Conservation (phyloP, 805 yeast species). For the Candida schatavii region DNA sequence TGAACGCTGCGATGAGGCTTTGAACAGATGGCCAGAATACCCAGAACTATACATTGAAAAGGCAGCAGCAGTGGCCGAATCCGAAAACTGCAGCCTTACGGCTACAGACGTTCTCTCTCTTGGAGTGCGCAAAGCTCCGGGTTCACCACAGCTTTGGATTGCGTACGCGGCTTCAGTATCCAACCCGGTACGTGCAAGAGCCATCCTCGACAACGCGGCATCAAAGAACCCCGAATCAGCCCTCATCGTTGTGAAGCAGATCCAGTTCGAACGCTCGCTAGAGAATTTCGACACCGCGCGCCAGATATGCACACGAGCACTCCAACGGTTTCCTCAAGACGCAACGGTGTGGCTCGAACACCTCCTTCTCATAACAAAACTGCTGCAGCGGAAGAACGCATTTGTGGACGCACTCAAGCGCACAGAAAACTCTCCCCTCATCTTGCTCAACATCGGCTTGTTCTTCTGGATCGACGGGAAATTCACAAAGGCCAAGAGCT, state of each 20-base stretch:
- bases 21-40: slow-evolving; percentile 46
- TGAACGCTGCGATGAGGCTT: slow-evolving; percentile 39
- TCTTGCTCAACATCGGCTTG: slow-evolving; percentile 63
- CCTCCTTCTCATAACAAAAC: slow-evolving; percentile 43
- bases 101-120: slow-evolving; percentile 34
- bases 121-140: slow-evolving; percentile 51
- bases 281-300: slow-evolving; percentile 52
- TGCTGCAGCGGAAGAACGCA: slow-evolving; percentile 52
- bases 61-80: slow-evolving; percentile 44
- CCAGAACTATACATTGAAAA: slow-evolving; percentile 59
- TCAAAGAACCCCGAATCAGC: slow-evolving; percentile 48
- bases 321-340: slow-evolving; percentile 56
- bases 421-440: slow-evolving; percentile 57
- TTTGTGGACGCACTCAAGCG: slow-evolving; percentile 69
- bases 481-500: slow-evolving; percentile 57
- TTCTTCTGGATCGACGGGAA: slow-evolving; percentile 68
- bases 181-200: slow-evolving; percentile 53
- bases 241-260: slow-evolving; percentile 55
- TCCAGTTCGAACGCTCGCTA: slow-evolving; percentile 53
- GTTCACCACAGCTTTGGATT: slow-evolving; percentile 52
- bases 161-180: slow-evolving; percentile 44
- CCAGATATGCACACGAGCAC: slow-evolving; percentile 53
- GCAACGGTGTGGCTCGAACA: slow-evolving; percentile 66
- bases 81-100: too few species aligned
- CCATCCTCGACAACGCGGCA: slow-evolving; percentile 67